Base-by-base conservation (phyloP, 2,329 filamentous ascomycete species). In the Lecanosticta acicola region DNA sequence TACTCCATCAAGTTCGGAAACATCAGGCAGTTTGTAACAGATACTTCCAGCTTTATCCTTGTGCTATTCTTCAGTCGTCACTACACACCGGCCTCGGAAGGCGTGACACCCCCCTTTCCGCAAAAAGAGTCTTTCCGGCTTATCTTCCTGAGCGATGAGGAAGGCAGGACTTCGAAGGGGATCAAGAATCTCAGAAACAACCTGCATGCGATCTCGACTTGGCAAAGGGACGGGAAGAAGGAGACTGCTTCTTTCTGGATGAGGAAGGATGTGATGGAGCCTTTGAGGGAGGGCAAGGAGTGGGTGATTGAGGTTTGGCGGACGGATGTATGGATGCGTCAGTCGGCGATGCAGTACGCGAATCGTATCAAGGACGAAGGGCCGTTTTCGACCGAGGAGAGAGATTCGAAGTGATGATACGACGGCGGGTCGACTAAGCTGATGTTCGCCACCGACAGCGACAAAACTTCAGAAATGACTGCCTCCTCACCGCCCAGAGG, bases 191-290 rank as follows among this genome's bases (percentile, higher is more conserved):
- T 47, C 10, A 32, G 49, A 21, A 41, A 52, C 20, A 16, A 50
- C 11, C 32, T 49, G 3, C 47, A 55, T 32, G 38, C 53, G 8
- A n/a, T 55, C 11, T 43, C 38, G 1, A 50, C 45, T 1, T 55
- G 50, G 50, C 21, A 32, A 2, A 53, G 47, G 39, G 13, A 46
- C 10, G 16, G 33, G 26, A 17, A 29, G n/a, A 21, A 14, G 11
- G 41, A 41, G 17, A 38, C 33, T 7, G 50, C 45, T 10, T 48
- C 39, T 3, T 53, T 55, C 35, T 55, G 50, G 50, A 43, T 55
- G 14, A 24, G 45, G 8, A 41, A 44, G n/a, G 50, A 53, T 40
- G 34, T 49, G 2, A 18, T 49, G 11, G 32, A 49, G 11, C 16
- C n/a, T 5, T 20, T 51, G 34, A 20, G 19, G 26, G 20, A 29